These are phyloP conservation scores for Komagataella kurtzmanii DNA, from an alignment of 805 yeast species.

Conservation along the genomic window DNA sequence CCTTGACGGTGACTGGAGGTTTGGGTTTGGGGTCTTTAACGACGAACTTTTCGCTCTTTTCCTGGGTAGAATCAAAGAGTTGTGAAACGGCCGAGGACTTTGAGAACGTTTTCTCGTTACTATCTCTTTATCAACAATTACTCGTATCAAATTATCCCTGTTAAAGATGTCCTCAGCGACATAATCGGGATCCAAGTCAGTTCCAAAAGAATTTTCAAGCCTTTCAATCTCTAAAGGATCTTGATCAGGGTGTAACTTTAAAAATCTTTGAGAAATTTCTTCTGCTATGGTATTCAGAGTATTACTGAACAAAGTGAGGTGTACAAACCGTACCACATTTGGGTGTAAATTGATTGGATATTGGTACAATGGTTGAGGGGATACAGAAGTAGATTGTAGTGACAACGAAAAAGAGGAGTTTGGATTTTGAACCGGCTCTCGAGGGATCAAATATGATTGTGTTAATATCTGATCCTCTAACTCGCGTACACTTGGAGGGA, in stretches of 20 bases:
- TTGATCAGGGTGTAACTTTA: conserved; percentile 52
- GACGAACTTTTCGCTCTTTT: neutral
- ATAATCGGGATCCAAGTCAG: conserved; percentile 76
- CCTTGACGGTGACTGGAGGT: neutral
- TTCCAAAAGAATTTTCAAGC: conserved; percentile 52
- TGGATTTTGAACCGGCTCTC: neutral
- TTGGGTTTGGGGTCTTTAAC: neutral
- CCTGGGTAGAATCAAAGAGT: neutral
- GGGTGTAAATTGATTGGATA: neutral
- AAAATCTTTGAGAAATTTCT: conserved; percentile 42
- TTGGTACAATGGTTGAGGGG: neutral
- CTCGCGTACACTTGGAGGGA: conserved; percentile 1
- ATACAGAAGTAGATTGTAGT: neutral
- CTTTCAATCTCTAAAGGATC: conserved; percentile 40
- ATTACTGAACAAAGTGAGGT: conserved; percentile 37
- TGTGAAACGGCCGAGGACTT: neutral
- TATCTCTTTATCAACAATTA: conserved; percentile 12
- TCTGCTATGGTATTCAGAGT: conserved; percentile 33
- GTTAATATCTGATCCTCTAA: neutral
- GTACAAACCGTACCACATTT: conserved; percentile 41
- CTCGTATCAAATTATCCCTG: conserved; percentile 30
- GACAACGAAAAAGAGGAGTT: conserved; percentile 6
- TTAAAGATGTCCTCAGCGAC: conserved; percentile 51
- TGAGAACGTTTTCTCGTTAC: neutral
- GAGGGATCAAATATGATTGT: neutral